These are phyloP conservation scores for Mixia osmundae DNA, from an alignment of 1,284 basidiomycete species.

Conservation along the genomic window DNA sequence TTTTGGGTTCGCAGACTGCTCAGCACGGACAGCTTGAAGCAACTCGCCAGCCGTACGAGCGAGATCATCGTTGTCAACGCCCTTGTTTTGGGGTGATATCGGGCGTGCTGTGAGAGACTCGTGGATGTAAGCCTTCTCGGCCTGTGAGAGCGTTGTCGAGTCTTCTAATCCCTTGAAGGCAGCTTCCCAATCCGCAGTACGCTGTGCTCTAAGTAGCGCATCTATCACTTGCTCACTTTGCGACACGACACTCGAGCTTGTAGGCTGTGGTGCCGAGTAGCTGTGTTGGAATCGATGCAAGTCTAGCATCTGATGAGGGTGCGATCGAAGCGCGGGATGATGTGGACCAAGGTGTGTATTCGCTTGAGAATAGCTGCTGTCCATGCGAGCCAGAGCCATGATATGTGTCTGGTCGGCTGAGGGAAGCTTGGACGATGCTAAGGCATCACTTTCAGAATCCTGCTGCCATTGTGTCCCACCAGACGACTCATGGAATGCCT, in stretches of 20 bases:
- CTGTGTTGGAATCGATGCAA: not conserved
- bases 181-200: slow-evolving; percentile 1
- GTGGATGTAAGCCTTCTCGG: slow-evolving; percentile 1
- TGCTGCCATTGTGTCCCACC: not conserved
- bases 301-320: not conserved
- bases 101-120: slow-evolving; percentile 7
- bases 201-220: too few species aligned
- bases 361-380: too few species aligned
- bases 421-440: not conserved
- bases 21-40: slow-evolving; percentile 20
- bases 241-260: not conserved
- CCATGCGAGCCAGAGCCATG: not conserved
- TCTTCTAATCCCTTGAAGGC: not conserved
- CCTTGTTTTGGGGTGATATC: slow-evolving; percentile 5
- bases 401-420: slow-evolving; percentile 1
- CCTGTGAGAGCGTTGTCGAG: not conserved
- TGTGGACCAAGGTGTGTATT: too few species aligned
- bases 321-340: too few species aligned
- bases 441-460: not conserved
- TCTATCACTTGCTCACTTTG: slow-evolving; percentile 8
- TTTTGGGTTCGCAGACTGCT: slow-evolving; percentile 49
- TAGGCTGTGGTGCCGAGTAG: not conserved
- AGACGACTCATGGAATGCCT: not conserved
- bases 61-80: slow-evolving; percentile 19
- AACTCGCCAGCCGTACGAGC: slow-evolving; percentile 23